Conservation (phyloP, 202 grass and related monocot genomes). For the Zoysia matrella region DNA sequence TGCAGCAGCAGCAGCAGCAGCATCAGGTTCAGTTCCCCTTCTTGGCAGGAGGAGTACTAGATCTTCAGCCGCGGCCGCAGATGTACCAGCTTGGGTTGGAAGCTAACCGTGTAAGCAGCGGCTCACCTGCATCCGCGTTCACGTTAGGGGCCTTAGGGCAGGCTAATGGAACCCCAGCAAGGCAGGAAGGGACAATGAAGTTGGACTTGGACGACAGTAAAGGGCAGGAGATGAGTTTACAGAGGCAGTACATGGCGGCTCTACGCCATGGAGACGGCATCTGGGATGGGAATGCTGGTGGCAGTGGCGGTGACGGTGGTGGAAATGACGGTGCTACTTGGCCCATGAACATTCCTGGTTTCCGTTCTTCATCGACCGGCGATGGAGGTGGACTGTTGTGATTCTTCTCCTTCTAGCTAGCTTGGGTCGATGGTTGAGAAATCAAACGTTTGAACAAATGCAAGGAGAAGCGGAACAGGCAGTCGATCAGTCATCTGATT, state of each 20-base stretch:
- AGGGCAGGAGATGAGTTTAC: constrained; percentile 51
- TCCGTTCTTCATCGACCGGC: constrained; percentile 61
- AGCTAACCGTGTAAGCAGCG: constrained; percentile 33
- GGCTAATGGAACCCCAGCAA: constrained; percentile 31
- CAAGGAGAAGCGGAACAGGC: background rate
- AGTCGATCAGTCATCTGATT: background rate
- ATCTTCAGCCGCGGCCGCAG: constrained; percentile 43
- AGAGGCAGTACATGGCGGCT: constrained; percentile 60
- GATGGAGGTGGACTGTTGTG: constrained; percentile 49
- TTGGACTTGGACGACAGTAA: constrained; percentile 57
- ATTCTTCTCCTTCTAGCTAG: background rate
- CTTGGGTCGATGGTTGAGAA: no score
- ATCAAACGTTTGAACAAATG: constrained; percentile 14
- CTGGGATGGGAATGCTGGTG: constrained; percentile 52
- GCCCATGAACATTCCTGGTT: constrained; percentile 66
- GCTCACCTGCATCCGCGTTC: constrained; percentile 33
- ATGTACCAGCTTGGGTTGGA: constrained; percentile 69
- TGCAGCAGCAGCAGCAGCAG: constrained; percentile 56
- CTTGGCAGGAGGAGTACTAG: constrained; percentile 48
- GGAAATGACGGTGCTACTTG: constrained; percentile 52
- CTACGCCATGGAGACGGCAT: constrained; percentile 53
- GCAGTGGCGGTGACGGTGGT: constrained; percentile 24
- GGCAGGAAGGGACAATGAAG: constrained; percentile 59
- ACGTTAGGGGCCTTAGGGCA: constrained; percentile 54
- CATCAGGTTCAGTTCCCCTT: constrained; percentile 75